Percentiles rank a stretch among this genome's conserved stretches.
These are phyloP conservation scores for Hydnomerulius pinastri DNA, from an alignment of 768 basidiomycete genomes.

Conservation along the genomic window DNA sequence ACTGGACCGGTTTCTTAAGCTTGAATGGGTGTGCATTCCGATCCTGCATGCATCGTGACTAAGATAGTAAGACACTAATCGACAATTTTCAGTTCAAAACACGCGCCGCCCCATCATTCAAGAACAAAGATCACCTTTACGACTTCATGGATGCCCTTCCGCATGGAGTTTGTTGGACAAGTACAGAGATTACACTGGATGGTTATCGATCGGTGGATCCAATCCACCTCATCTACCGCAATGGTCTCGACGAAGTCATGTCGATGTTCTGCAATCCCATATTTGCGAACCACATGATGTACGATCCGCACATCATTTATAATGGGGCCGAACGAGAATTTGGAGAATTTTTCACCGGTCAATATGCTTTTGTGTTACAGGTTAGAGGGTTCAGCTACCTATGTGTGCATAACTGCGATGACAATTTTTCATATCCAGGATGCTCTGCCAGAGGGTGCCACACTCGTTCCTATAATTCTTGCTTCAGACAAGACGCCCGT, in stretches of 20 bases:
- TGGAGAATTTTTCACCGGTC: conserved; percentile 23
- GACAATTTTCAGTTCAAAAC: conserved; percentile 3
- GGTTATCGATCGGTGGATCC: conserved; percentile 15
- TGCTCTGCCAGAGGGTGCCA: conserved; percentile 9
- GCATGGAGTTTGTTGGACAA: conserved; percentile 21
- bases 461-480: conserved; percentile 30
- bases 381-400: too few species aligned
- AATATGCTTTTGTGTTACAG: conserved; percentile 22
- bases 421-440: not conserved
- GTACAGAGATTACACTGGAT: not conserved
- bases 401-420: too few species aligned
- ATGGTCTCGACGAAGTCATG: conserved; percentile 24
- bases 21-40: conserved; percentile 20
- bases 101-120: conserved; percentile 16
- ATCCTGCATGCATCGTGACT: too few species aligned
- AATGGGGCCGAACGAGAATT: conserved; percentile 12
- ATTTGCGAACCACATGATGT: conserved; percentile 20
- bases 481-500: conserved; percentile 38
- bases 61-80: too few species aligned
- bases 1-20: conserved; percentile 31
- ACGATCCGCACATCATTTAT: conserved; percentile 17
- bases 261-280: conserved; percentile 25
- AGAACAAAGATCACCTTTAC: conserved; percentile 18
- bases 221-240: conserved; percentile 22
- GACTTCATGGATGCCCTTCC: conserved; percentile 19